These are phyloP conservation scores for Huntiella decipiens DNA, from an alignment of 2,329 filamentous ascomycete species.

Conservation along the genomic window DNA sequence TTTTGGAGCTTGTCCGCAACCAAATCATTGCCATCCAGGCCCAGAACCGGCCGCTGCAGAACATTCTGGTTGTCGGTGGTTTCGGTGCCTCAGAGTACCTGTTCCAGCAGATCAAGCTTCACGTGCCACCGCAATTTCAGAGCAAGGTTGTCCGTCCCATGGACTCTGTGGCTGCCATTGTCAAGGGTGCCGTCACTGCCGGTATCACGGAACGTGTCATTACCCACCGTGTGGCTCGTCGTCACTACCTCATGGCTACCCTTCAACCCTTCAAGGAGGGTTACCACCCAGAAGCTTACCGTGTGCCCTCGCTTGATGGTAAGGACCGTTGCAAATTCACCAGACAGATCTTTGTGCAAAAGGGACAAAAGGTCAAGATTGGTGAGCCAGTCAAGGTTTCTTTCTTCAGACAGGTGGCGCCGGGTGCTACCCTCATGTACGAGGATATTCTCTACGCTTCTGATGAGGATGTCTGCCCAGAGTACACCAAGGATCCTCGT, in stretches of 20 bases:
- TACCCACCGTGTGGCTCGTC: conserved; percentile 87
- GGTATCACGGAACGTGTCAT: conserved; percentile 95
- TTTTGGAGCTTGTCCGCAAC: conserved; percentile 86
- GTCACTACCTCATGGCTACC: conserved; percentile 98
- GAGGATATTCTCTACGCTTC: conserved; percentile 96
- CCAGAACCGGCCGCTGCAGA: conserved; percentile 84
- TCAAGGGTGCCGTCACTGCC: conserved; percentile 93
- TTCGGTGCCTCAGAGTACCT: conserved; percentile 98
- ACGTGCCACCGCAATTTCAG: conserved; percentile 95
- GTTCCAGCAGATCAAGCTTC: conserved; percentile 98
- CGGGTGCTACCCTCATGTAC: conserved; percentile 95
- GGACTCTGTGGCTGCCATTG: conserved; percentile 96
- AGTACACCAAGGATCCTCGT: conserved; percentile 99
- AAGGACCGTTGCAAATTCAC: conserved; percentile 99
- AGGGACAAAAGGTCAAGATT: conserved; percentile 97
- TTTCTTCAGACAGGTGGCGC: conserved; percentile 94
- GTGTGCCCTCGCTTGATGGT: conserved; percentile 86
- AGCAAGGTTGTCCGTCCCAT: conserved; percentile 95
- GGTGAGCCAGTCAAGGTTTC: conserved; percentile 97
- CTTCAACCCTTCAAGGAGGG: conserved; percentile 98
- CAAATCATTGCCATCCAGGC: conserved; percentile 98
- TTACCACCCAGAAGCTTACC: conserved; percentile 94
- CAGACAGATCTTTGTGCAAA: conserved; percentile 93
- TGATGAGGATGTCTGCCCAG: conserved; percentile 92
- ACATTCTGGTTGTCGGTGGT: conserved; percentile 90